Percentiles rank a stretch among this genome's conserved stretches.
Conservation (phyloP, 2,329 filamentous ascomycete genomes). For the Colletotrichum salicis region DNA sequence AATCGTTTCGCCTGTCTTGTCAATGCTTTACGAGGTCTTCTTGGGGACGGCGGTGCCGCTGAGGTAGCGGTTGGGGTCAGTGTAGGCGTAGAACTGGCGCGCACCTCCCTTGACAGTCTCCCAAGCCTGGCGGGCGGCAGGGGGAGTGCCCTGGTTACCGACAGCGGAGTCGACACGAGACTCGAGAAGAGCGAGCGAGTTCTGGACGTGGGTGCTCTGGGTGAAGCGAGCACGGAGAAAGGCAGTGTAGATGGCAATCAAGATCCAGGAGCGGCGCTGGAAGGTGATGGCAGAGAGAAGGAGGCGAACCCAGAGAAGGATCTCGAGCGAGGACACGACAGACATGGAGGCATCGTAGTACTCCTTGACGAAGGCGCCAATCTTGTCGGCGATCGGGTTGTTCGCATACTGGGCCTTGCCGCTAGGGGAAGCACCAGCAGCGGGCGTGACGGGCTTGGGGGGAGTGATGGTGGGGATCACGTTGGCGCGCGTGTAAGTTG, state of each 20-base stretch:
- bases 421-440: slow-evolving; percentile 65
- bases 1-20: neutral
- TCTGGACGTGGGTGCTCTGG: slow-evolving; percentile 94
- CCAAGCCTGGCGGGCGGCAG: slow-evolving; percentile 83
- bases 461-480: slow-evolving; percentile 88
- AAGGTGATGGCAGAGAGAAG: slow-evolving; percentile 85
- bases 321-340: slow-evolving; percentile 88
- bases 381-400: slow-evolving; percentile 79
- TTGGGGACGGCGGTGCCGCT: slow-evolving; percentile 64
- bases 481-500: slow-evolving; percentile 94
- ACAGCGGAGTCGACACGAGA: slow-evolving; percentile 83
- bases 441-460: slow-evolving; percentile 62
- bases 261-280: slow-evolving; percentile 89
- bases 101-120: slow-evolving; percentile 78
- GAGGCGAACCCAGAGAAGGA: slow-evolving; percentile 86
- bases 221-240: slow-evolving; percentile 92
- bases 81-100: slow-evolving; percentile 80
- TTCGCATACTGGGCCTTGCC: slow-evolving; percentile 65
- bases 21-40: slow-evolving; percentile 52
- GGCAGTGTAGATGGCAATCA: slow-evolving; percentile 84
- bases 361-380: slow-evolving; percentile 94
- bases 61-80: slow-evolving; percentile 80
- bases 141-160: slow-evolving; percentile 87
- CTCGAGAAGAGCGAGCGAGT: slow-evolving; percentile 76
- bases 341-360: slow-evolving; percentile 98